Base-by-base conservation (phyloP, 805 yeast genomes). In the Kazachstania kunashirensis region DNA sequence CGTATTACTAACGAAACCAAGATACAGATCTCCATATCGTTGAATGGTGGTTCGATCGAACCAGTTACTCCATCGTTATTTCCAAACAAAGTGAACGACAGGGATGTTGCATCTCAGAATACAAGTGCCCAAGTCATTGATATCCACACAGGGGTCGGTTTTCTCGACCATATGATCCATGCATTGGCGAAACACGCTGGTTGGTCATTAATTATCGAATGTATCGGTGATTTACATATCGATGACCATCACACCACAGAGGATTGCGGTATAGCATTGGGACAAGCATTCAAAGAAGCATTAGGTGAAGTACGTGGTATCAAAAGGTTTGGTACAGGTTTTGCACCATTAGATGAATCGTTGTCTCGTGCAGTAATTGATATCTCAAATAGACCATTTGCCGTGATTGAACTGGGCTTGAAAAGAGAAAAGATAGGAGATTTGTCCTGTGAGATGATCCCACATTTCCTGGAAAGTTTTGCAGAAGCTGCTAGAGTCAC, bases 171-270 rank as follows among this genome's bases (percentile, higher is more conserved):
- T 61, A 92, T 92, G 98, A 67, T 92, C 33, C 96, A 89, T 52
- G 98, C 98, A 0, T 67, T 92, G 49, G 96, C 97, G 27, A 92
- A 92, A 55, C 98, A 92, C 61, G 69, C 94, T 1, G 97, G 97
- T 13, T 92, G 97, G 98, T 84, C 95, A 10, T 56, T 92, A 39
- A 67, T 84, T 24, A 72, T 92, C 14, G 94, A 82, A 55, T 89
- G 97, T 61, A 73, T 80, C 40, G 98, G 98, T 31, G 98, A 92
- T 59, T 66, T 86, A 48, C 94, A 86, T 60, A 88, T 92, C 37
- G 98, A 92, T 60, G 98, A 92, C 62, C 98, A 92, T 60, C 98
- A 92, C 62, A 77, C 95, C 1, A 81, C 95, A 4, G 98, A 92
- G 61, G 98, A 92, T 62, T 84, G 85, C 44, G 96, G 89, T 31